phyloP scores from a whole-genome alignment of 208 protist species.

The Leishmania aethiopica region DNA sequence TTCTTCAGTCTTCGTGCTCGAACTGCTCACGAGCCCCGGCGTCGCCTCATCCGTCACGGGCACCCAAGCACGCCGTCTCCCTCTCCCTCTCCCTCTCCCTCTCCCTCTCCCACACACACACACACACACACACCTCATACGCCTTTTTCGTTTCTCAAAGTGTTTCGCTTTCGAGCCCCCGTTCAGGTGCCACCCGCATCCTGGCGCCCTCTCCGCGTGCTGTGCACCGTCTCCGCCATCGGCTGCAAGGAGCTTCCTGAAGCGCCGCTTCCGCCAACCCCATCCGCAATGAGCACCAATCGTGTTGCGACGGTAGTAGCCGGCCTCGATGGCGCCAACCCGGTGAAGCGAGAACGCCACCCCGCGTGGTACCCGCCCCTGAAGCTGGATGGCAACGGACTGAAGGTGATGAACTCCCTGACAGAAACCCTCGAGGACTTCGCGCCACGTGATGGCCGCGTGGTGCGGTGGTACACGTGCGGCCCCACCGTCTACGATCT shows the following conservation, averaged over 20 bases:
- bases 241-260: background rate
- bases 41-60: background rate
- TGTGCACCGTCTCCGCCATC: too few species aligned
- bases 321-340: conserved; percentile 41
- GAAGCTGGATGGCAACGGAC: conserved; percentile 29
- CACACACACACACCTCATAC: conserved; percentile 13
- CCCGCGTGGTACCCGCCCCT: conserved; percentile 78
- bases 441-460: conserved; percentile 53
- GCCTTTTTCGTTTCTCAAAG: background rate
- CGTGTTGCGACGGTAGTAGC: conserved; percentile 20
- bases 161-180: conserved; percentile 11
- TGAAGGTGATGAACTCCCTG: conserved; percentile 85
- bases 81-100: too few species aligned
- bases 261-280: background rate
- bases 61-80: background rate
- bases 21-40: background rate
- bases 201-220: background rate
- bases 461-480: conserved; percentile 97
- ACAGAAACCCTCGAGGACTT: conserved; percentile 84
- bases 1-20: background rate
- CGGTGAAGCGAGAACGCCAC: conserved; percentile 66
- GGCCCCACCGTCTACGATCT: conserved; percentile 98
- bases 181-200: conserved; percentile 16
- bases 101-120: background rate
- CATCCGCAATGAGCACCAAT: background rate